These are phyloP conservation scores for Panellus pusillus DNA, from an alignment of 768 basidiomycete genomes.

Conservation along the genomic window DNA sequence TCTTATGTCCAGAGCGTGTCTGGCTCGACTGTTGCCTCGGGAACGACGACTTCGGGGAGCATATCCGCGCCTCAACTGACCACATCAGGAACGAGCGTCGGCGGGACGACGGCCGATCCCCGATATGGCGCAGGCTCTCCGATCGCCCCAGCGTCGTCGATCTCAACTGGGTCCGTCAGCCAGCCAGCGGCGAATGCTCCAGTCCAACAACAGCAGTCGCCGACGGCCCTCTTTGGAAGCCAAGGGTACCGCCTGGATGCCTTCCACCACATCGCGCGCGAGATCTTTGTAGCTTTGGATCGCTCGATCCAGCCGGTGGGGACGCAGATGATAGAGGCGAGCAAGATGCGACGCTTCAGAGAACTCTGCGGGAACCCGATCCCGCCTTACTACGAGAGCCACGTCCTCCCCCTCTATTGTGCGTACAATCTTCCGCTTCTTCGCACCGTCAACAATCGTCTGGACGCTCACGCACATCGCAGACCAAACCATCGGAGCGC, in stretches of 20 bases:
- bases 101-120: too few species aligned
- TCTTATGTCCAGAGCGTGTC: slow-evolving; percentile 7
- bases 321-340: slow-evolving; percentile 18
- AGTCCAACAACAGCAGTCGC: slow-evolving; percentile 12
- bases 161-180: background rate
- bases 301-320: slow-evolving; percentile 10
- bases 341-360: slow-evolving; percentile 15
- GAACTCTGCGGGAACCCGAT: slow-evolving; percentile 11
- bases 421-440: background rate
- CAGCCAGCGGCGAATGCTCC: background rate
- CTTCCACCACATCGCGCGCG: slow-evolving; percentile 15
- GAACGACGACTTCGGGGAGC: slow-evolving; percentile 1
- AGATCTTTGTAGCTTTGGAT: slow-evolving; percentile 17
- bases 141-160: background rate
- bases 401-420: slow-evolving; percentile 21
- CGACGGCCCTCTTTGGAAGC: slow-evolving; percentile 19
- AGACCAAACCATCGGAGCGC: slow-evolving; percentile 18
- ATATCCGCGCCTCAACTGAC: background rate
- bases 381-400: slow-evolving; percentile 18
- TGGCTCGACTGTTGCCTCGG: background rate
- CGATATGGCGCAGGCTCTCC: background rate
- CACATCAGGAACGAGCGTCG: too few species aligned
- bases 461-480: background rate
- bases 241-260: slow-evolving; percentile 13
- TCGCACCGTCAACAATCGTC: background rate